Base-by-base conservation (phyloP, 2,329 filamentous ascomycete genomes). In the Fusarium annulatum region DNA sequence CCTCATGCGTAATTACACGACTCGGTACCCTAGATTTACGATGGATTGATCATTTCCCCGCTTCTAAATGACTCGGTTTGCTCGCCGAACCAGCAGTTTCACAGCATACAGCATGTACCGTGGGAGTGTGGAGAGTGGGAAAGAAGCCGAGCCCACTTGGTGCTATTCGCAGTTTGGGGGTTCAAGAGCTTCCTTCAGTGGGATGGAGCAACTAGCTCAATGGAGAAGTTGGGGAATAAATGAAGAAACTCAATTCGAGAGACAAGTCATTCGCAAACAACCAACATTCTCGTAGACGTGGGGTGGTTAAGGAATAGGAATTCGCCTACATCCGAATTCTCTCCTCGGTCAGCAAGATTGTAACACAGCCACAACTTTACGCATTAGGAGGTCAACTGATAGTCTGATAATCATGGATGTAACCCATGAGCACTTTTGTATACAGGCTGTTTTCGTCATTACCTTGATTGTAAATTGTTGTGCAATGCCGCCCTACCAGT, bases 91-190 rank as follows among this genome's bases (percentile, higher is more conserved):
- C 26, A 65, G 52, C 30, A 56, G 36, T 56, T 53, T 46, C 42
- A 59, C 58, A 42, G 30, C 38, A 45, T 48, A 42, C n/a, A 52
- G 51, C 36, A 55, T 28, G 51, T n/a, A 57, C 42, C 39, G 46
- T 72, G 52, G 56, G 60, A 72, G 64, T 73, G 62, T 67, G 71
- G 71, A 71, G 71, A 58, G 48, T 58, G 43, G 45, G 36, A 19
- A 48, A 38, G 51, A 57, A 18, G 11, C 41, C 11, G 19, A 68
- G 38, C 42, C 62, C 62, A 73, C 64, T 68, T 65, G 41, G 61
- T 64, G 36, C 39, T 51, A 42, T 57, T 69, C 55, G 23, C 36
- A 51, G 34, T 60, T 74, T 72, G 64, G 71, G 71, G 72, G 62
- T 59, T 49, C 16, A 33, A 42, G 45, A 59, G 34, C 21, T 63